A percentile compares a stretch with the other conserved stretches of the same genome.
phyloP scores from a whole-genome alignment of 208 protist genomes.

The Angomonas ambiguus region DNA sequence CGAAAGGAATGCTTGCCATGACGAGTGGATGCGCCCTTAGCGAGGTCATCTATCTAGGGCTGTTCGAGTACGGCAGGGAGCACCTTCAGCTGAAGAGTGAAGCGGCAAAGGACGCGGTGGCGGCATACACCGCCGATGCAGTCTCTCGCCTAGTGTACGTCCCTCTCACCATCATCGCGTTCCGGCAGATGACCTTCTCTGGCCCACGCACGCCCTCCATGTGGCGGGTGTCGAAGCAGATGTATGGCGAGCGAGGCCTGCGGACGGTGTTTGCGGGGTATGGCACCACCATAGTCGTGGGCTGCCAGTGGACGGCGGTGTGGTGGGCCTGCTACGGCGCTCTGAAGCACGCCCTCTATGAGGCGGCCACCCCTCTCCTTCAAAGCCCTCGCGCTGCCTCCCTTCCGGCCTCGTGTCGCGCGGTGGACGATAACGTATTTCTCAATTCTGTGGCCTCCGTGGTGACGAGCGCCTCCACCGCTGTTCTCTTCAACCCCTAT shows the following conservation, averaged over 20 bases:
- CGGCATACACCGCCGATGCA: constrained; percentile 63
- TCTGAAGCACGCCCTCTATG: constrained; percentile 52
- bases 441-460: constrained; percentile 65
- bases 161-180: constrained; percentile 75
- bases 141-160: constrained; percentile 67
- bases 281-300: constrained; percentile 71
- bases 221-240: constrained; percentile 25
- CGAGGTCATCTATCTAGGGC: constrained; percentile 72
- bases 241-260: constrained; percentile 65
- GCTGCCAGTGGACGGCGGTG: constrained; percentile 78
- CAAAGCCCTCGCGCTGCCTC: constrained; percentile 3
- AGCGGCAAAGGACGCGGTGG: constrained; percentile 40
- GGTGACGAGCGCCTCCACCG: constrained; percentile 56
- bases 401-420: constrained; percentile 37
- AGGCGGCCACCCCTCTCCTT: constrained; percentile 25
- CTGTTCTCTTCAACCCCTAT: constrained; percentile 81
- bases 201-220: constrained; percentile 2
- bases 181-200: constrained; percentile 71
- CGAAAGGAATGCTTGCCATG: constrained; percentile 54
- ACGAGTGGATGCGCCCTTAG: constrained; percentile 67
- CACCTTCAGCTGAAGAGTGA: constrained; percentile 23
- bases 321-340: constrained; percentile 77
- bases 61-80: constrained; percentile 76
- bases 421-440: constrained; percentile 61
- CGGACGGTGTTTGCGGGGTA: constrained; percentile 72